phyloP scores from a whole-genome alignment of 495 filamentous ascomycete genomes.

The Daldinia childiae region DNA sequence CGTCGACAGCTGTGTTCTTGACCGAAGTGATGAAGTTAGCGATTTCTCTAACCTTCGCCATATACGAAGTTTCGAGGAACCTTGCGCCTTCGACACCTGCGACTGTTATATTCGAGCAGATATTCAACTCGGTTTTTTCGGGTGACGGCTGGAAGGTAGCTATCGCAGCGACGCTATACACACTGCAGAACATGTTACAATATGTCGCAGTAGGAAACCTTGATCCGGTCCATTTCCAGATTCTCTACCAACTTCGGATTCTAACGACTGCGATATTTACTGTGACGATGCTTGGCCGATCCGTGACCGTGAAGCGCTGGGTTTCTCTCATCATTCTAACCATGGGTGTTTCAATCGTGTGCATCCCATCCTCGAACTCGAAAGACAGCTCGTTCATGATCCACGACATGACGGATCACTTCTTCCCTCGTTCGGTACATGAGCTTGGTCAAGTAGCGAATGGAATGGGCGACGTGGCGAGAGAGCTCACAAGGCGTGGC shows the following conservation, averaged over 20 bases:
- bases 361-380: conserved; percentile 70
- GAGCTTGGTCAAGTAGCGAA: conserved; percentile 62
- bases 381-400: conserved; percentile 57
- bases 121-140: conserved; percentile 83
- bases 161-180: conserved; percentile 88
- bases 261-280: conserved; percentile 91
- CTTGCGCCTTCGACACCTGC: conserved; percentile 79
- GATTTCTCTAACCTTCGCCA: conserved; percentile 83
- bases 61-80: conserved; percentile 83
- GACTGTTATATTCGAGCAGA: conserved; percentile 78
- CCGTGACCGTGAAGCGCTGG: conserved; percentile 78
- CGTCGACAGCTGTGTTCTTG: conserved; percentile 93
- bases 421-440: conserved; percentile 78
- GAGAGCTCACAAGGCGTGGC: conserved; percentile 59
- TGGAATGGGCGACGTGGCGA: conserved; percentile 56
- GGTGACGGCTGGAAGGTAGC: conserved; percentile 97
- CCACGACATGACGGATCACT: conserved; percentile 66
- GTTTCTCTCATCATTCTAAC: conserved; percentile 80
- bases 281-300: conserved; percentile 75
- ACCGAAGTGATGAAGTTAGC: conserved; percentile 93
- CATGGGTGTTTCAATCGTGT: conserved; percentile 85
- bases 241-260: conserved; percentile 93
- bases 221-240: conserved; percentile 90
- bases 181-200: conserved; percentile 88
- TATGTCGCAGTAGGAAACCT: conserved; percentile 93